phyloP scores from a whole-genome alignment of 1,284 basidiomycete genomes.

The Phylloporus sp. region DNA sequence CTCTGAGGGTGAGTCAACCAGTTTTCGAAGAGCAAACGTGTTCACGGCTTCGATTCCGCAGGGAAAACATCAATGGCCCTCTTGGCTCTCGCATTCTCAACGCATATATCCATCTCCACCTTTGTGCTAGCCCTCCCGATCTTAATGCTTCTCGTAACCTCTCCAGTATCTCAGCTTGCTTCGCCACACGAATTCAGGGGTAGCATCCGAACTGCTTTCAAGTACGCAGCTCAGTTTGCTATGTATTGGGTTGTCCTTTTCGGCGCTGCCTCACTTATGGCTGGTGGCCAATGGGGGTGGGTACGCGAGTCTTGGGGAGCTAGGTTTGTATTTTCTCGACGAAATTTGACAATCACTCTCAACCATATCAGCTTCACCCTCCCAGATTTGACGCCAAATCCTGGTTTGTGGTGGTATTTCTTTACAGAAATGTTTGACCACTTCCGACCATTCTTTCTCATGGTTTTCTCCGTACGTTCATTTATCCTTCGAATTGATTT shows the following conservation, averaged over 20 bases:
- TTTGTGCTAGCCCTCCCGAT: conserved; percentile 74
- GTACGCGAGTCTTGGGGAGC: conserved; percentile 83
- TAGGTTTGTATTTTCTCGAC: conserved; percentile 61
- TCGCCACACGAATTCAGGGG: conserved; percentile 58
- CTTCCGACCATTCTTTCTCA: conserved; percentile 93
- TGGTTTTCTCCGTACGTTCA: conserved; percentile 87
- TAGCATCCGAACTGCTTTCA: conserved; percentile 46
- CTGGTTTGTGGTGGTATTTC: conserved; percentile 99
- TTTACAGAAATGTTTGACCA: conserved; percentile 99
- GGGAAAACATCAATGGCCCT: conserved; percentile 65
- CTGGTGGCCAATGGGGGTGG: conserved; percentile 71
- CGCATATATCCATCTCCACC: conserved; percentile 78
- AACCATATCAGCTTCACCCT: conserved; percentile 63
- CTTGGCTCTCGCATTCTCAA: conserved; percentile 71
- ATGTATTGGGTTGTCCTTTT: conserved; percentile 58
- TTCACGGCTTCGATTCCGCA: conserved; percentile 37
- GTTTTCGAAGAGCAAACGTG: neutral
- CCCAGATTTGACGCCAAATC: conserved; percentile 90
- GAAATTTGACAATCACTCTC: conserved; percentile 4
- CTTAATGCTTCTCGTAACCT: conserved; percentile 67
- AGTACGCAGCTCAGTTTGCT: conserved; percentile 55
- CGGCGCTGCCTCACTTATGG: conserved; percentile 44
- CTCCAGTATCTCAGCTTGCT: conserved; percentile 69
- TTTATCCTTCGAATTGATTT: neutral
- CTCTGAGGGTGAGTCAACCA: conserved; percentile 58